These are phyloP conservation scores for Gossypium davidsonii DNA, from an alignment of 441 rosid genomes.

Conservation along the genomic window DNA sequence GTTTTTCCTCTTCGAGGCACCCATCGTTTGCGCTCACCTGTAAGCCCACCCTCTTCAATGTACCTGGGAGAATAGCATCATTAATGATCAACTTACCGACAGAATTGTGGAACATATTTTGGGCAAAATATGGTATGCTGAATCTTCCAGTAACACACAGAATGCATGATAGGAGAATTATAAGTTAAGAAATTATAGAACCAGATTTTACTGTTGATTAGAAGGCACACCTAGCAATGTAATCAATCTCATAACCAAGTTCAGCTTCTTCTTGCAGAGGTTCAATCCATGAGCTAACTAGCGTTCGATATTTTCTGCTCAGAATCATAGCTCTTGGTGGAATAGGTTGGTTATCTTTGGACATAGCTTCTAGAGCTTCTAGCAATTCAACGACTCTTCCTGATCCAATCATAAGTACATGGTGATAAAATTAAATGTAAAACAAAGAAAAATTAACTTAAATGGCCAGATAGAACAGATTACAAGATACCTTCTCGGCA, in stretches of 20 bases:
- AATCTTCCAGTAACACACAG: not conserved
- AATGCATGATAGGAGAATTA: not conserved
- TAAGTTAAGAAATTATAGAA: not conserved
- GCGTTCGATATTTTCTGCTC: constrained; percentile 86
- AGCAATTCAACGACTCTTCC: constrained; percentile 85
- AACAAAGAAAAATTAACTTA: not conserved
- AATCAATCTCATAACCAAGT: constrained; percentile 87
- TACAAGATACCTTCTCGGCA: constrained; percentile 81
- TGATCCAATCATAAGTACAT: constrained; percentile 36
- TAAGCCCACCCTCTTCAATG: constrained; percentile 85
- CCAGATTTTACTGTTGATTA: not conserved
- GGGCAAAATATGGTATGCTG: not conserved
- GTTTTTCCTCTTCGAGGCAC: constrained; percentile 91
- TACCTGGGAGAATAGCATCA: constrained; percentile 41
- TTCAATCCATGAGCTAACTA: constrained; percentile 97
- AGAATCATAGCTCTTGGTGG: constrained; percentile 92
- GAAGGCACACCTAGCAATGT: constrained; percentile 63
- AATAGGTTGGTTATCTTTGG: constrained; percentile 69
- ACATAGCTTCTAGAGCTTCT: constrained; percentile 89
- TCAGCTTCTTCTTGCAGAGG: constrained; percentile 97
- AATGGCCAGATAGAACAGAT: not conserved
- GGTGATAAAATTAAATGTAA: not conserved
- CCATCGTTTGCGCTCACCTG: constrained; percentile 98
- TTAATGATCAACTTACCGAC: not conserved
- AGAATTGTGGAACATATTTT: not conserved